Conservation (phyloP, 768 basidiomycete species). For the Gloeopeniophorella convolvens region DNA sequence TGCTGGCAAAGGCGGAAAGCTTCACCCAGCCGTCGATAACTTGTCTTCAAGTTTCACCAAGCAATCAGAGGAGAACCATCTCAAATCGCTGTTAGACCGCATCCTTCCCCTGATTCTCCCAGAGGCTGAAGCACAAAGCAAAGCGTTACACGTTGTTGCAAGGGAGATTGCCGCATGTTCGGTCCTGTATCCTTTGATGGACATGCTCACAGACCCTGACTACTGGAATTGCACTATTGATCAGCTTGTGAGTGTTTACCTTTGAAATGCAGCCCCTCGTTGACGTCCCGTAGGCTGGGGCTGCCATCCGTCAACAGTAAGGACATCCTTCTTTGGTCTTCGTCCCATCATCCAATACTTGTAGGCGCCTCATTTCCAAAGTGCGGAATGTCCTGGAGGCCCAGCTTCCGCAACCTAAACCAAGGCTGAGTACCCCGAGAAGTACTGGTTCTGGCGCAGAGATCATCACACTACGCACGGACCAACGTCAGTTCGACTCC, state of each 20-base stretch:
- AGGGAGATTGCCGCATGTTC: constrained; percentile 81
- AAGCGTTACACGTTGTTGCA: constrained; percentile 62
- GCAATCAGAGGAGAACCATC: constrained; percentile 85
- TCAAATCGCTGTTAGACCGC: constrained; percentile 62
- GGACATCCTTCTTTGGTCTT: constrained; percentile 36
- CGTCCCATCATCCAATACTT: constrained; percentile 8
- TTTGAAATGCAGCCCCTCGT: background rate
- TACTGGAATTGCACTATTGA: constrained; percentile 95
- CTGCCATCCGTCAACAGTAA: constrained; percentile 63
- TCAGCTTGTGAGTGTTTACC: constrained; percentile 63
- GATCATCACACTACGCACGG: constrained; percentile 76
- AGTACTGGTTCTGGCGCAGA: constrained; percentile 42
- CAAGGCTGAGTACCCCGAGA: constrained; percentile 35
- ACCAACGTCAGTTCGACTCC: constrained; percentile 79
- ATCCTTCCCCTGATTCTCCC: constrained; percentile 72
- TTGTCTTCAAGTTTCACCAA: constrained; percentile 83
- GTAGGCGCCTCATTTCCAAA: constrained; percentile 78
- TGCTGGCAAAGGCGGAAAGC: constrained; percentile 54
- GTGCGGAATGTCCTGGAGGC: constrained; percentile 80
- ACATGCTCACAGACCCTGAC: constrained; percentile 92
- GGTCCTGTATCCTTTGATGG: constrained; percentile 80
- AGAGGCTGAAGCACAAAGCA: constrained; percentile 64
- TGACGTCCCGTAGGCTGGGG: constrained; percentile 43
- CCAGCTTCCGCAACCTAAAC: constrained; percentile 55
- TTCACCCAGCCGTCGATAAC: constrained; percentile 86